Evolutionary conservation across 2,329 filamentous ascomycete species (phyloP).

Genomic region (Colletotrichum liriopes): DNA sequence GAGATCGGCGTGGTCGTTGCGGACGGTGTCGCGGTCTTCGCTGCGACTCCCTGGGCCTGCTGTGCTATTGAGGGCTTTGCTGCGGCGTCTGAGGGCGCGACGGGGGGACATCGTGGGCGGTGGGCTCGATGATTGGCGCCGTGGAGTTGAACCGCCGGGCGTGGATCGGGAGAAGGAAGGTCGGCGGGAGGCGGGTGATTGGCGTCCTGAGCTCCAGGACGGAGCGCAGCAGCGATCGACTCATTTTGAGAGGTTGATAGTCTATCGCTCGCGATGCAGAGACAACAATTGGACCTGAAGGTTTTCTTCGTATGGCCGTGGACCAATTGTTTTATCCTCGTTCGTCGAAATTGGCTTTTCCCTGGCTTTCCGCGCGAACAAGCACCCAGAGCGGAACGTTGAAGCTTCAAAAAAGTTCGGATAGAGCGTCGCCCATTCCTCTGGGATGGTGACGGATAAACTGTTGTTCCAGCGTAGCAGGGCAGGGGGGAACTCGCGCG

Average conservation of each 20-base stretch:
- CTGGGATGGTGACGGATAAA: constrained; percentile 14
- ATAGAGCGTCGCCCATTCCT: constrained; percentile 9
- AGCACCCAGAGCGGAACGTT: background rate
- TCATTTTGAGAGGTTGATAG: constrained; percentile 58
- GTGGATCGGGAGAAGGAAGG: constrained; percentile 47
- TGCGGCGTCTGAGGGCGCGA: constrained; percentile 29
- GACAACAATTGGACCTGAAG: constrained; percentile 12
- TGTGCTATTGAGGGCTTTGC: constrained; percentile 33
- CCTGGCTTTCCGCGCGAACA: constrained; percentile 12
- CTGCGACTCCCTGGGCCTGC: constrained; percentile 12
- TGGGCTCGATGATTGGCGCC: constrained; percentile 63
- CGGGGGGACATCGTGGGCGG: constrained; percentile 41
- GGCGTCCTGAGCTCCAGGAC: constrained; percentile 72
- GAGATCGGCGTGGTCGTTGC: constrained; percentile 61
- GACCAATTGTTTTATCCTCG: constrained; percentile 1
- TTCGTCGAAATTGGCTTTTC: constrained; percentile 21
- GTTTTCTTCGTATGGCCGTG: background rate
- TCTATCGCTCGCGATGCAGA: background rate
- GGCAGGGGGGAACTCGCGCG: background rate
- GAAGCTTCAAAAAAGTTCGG: constrained; percentile 41
- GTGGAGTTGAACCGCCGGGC: constrained; percentile 64
- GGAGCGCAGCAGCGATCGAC: constrained; percentile 75
- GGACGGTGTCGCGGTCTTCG: constrained; percentile 9
- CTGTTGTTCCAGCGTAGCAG: background rate
- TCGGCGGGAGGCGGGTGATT: constrained; percentile 55